phyloP scores from a whole-genome alignment of 2,329 filamentous ascomycete genomes.

The Plectosphaerella plurivora region DNA sequence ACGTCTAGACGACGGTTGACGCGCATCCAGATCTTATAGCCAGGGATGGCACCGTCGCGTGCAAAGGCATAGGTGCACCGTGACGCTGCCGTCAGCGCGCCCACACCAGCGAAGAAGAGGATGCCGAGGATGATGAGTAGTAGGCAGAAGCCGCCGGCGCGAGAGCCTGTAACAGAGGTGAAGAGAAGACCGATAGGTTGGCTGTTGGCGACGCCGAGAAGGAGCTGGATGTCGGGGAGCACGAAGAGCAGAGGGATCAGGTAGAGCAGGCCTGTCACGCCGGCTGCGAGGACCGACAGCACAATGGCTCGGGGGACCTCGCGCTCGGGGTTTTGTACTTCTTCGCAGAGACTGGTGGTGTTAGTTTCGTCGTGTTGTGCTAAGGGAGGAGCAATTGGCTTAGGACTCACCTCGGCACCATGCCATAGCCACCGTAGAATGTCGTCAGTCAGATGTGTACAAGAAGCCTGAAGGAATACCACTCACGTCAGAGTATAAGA shows the following conservation, averaged over 20 bases:
- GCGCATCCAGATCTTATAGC: constrained; percentile 59
- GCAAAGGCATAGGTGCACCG: constrained; percentile 75
- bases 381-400: too few relatives aligned
- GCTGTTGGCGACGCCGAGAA: constrained; percentile 63
- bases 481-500: background rate
- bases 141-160: constrained; percentile 69
- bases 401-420: constrained; percentile 38
- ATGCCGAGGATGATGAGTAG: constrained; percentile 75
- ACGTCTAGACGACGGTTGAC: constrained; percentile 65
- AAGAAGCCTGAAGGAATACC: background rate
- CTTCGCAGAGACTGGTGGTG: constrained; percentile 62
- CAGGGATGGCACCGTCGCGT: constrained; percentile 69
- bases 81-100: constrained; percentile 68
- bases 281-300: constrained; percentile 62
- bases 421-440: constrained; percentile 53
- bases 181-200: constrained; percentile 75
- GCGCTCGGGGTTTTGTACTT: constrained; percentile 63
- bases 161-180: constrained; percentile 69
- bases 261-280: constrained; percentile 62
- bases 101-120: constrained; percentile 70
- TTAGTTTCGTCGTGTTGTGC: too few relatives aligned
- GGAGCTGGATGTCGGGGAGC: constrained; percentile 59
- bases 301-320: constrained; percentile 71
- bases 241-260: constrained; percentile 73
- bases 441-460: background rate